Base-by-base conservation (phyloP, 257 asterid genomes). In the Verbena officinalis region DNA sequence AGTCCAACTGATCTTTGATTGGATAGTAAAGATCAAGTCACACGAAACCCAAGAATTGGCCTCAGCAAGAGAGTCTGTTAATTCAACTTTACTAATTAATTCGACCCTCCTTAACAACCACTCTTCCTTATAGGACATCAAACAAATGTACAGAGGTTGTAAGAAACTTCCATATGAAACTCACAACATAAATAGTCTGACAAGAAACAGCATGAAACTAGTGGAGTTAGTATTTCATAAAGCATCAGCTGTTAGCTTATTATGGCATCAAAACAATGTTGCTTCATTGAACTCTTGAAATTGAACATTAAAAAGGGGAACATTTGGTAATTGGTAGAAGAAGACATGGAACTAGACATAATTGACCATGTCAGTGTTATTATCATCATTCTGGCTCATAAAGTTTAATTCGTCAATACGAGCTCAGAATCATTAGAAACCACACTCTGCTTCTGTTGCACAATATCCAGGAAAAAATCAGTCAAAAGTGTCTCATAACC, bases 391-490 rank as follows among this genome's bases (percentile, higher is more conserved):
- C 9, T 31, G 39, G 36, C 12, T 22, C 54, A 50, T 10, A 30
- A 31, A 48, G 38, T 48, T 48, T 30, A 36, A n/a, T n/a, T n/a
- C n/a, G n/a, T n/a, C n/a, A n/a, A 64, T 31, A 58, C 59, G 21
- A 42, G 16, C 33, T 59, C 54, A 51, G 50, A 14, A 64, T 46
- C 71, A 33, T 53, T 31, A 22, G 54, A 55, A 45, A 46, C 65
- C 65, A 17, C 72, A 59, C 39, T 65, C 64, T 68, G 56, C 78
- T 71, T 74, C 49, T 55, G 51, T 55, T 65, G 74, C 68, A 80
- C 67, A 64, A 80, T 53, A 63, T 80, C 95, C n/a, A 86, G 88
- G 66, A 91, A 79, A 66, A 91, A 91, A 53, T 83, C 86, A 11
- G 89, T 84, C 73, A 91, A 61, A 44, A 88, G 55, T 22, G 72